Evolutionary conservation across 306 rosid species (phyloP), one percentile per base, ranked within the genome.

Genomic region (Casuarina cunninghamiana): DNA sequence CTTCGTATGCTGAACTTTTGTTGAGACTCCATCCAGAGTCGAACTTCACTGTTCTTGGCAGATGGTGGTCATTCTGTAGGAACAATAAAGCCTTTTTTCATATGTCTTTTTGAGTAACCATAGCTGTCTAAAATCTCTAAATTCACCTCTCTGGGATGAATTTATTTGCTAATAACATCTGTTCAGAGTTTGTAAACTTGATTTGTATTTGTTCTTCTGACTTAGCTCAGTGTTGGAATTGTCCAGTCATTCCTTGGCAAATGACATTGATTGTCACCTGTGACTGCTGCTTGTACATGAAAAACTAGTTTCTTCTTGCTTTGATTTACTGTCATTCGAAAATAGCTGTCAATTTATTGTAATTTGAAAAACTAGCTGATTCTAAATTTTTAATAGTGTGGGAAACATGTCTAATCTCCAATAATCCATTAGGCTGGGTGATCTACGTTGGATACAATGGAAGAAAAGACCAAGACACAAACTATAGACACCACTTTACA

Each of bases 391-490:
- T 66, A 66, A 51, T 16, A 21, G 74, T 69, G 49, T 48, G 45
- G 21, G 74, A 37, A 53, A 39, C 76, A 15, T 67, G 70, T 42
- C 51, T 26, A 32, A 21, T 45, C 10, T 68, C 44, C 39, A 60
- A 60, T 77, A 44, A 68, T 61, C 79, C 38, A 49, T 77, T 70
- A 16, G 51, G 69, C 38, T n/a, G 21, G 21, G 51, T 70, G 2
- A 41, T 48, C 46, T 15, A 32, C 12, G 35, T 38, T 41, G 15
- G 50, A 11, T 63, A 63, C 67, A 39, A 82, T 61, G 83, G 85
- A 77, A 74, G 85, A 66, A 67, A 76, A 66, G 55, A 76, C 19
- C 53, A 75, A 63, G 55, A 19, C 37, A 57, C 17, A 10, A 84
- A 77, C 74, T 4, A 67, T 26, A 76, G 88, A 74, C 48, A 45